Base-by-base conservation (phyloP, 1,284 basidiomycete genomes). In the Cutaneotrichosporon dermatis region DNA sequence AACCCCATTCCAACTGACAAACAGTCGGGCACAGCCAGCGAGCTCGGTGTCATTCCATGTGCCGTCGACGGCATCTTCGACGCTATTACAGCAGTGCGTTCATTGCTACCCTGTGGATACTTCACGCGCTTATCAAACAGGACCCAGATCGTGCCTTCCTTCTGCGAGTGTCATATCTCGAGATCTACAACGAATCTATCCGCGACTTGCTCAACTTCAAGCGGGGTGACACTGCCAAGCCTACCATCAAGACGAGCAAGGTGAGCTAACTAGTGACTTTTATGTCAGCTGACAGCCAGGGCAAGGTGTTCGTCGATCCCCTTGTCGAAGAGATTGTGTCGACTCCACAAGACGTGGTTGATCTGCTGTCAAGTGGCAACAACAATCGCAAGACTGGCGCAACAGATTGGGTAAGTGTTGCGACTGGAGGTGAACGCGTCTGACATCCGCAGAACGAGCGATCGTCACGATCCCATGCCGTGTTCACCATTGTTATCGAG, bases 151-250 rank as follows among this genome's bases (percentile, higher is more conserved):
- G 75, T 13, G 75, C 72, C 0, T 76, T 70, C 62, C 71, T 84
- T 7, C 73, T 84, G 2, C 76, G 83, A 13, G 82, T 84, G 13
- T 82, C 82, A 7, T 84, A 84, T 65, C 77, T 84, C 52, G 83
- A 79, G 62, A 83, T 84, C 60, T 84, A 84, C 77, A 84, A 84
- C 64, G 83, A 84, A 61, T 78, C 78, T 3, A 73, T 84, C 13
- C 79, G 81, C 36, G 83, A 84, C 64, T 73, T 84, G 8, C 72
- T 80, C 25, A 73, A 73, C 54, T 68, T 67, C 45, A 74, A 73
- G 55, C 74, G 68, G 64, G 66, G 57, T 12, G 72, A 75, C 36
- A 69, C 74, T 41, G 73, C 73, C 55, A 73, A 66, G 50, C 78
- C 77, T 5, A 65, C 59, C 4, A 76, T 79, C 25, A 76, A 77